Percentiles rank a stretch among this genome's conserved stretches.
Conservation (phyloP, 1,139 yeast species). For the Saccharomyces hybrid region DNA sequence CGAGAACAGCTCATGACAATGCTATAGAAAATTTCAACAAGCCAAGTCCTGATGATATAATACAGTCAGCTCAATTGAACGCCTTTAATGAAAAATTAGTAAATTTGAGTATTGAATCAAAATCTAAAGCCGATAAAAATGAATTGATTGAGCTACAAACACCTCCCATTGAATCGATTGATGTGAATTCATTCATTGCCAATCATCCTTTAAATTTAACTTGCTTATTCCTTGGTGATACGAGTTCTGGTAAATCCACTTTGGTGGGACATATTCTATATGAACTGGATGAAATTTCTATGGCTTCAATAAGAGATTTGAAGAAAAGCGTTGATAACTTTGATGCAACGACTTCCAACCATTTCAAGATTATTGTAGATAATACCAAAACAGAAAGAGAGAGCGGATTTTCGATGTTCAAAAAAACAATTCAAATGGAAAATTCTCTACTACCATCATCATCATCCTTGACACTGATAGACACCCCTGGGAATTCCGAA, state of each 20-base stretch:
- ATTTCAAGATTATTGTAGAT: constrained; percentile 86
- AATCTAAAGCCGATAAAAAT: not conserved
- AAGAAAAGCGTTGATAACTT: constrained; percentile 63
- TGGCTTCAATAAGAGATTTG: constrained; percentile 60
- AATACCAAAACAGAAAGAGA: constrained; percentile 69
- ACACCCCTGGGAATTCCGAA: constrained; percentile 74
- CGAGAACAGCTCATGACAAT: constrained; percentile 30
- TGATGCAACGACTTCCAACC: constrained; percentile 80
- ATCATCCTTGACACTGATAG: constrained; percentile 61
- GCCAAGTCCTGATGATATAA: constrained; percentile 81
- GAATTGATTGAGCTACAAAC: constrained; percentile 1
- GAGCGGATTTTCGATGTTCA: constrained; percentile 72
- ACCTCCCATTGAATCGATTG: constrained; percentile 3
- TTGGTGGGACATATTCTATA: constrained; percentile 72
- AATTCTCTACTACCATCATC: constrained; percentile 25
- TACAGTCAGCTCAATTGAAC: constrained; percentile 52
- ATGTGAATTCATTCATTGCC: constrained; percentile 8
- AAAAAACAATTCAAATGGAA: constrained; percentile 39
- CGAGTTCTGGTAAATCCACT: constrained; percentile 90
- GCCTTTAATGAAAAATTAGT: constrained; percentile 38
- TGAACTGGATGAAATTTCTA: constrained; percentile 65
- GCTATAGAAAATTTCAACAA: constrained; percentile 50
- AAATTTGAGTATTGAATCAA: constrained; percentile 6
- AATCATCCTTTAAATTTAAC: constrained; percentile 59
- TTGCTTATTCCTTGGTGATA: constrained; percentile 69